A percentile compares a stretch with the other conserved stretches of the same genome.
Conservation (phyloP, 306 rosid species). For the Macrotyloma uniflorum region DNA sequence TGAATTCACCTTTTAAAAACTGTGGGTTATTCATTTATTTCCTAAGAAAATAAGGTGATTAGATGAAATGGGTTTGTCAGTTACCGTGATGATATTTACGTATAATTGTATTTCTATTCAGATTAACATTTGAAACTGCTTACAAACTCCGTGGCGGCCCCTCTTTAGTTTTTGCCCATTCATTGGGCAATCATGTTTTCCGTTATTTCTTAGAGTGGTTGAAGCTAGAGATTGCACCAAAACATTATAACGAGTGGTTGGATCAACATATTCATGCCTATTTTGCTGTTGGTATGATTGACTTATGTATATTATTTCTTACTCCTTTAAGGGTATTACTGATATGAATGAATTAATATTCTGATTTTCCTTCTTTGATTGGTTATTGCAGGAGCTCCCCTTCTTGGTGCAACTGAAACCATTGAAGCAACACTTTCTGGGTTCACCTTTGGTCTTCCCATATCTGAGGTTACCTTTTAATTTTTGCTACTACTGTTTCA, state of each 20-base stretch:
- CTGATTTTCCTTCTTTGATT: conserved; percentile 42
- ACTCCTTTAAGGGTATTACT: conserved; percentile 34
- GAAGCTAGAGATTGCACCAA: conserved; percentile 96
- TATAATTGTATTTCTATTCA: conserved; percentile 42
- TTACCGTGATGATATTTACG: conserved; percentile 30
- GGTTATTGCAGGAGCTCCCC: conserved; percentile 74
- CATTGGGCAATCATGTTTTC: conserved; percentile 86
- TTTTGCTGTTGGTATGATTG: conserved; percentile 89
- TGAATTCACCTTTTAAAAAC: conserved; percentile 1
- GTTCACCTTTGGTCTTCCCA: conserved; percentile 82
- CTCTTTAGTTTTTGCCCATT: conserved; percentile 94
- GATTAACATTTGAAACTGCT: conserved; percentile 95
- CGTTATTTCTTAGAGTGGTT: conserved; percentile 99
- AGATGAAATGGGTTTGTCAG: conserved; percentile 21
- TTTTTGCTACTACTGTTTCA: conserved; percentile 25
- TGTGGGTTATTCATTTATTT: neutral
- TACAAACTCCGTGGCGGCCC: conserved; percentile 95
- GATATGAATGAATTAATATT: conserved; percentile 13
- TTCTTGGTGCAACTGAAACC: conserved; percentile 89
- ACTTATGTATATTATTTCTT: conserved; percentile 9
- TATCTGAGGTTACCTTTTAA: conserved; percentile 80
- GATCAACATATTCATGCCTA: conserved; percentile 96
- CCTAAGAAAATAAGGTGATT: conserved; percentile 1
- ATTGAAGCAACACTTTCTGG: conserved; percentile 94
- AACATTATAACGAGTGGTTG: conserved; percentile 80